Base-by-base conservation (phyloP, 176 grass and related monocot genomes). In the Rhipidocladum racemiflorum region DNA sequence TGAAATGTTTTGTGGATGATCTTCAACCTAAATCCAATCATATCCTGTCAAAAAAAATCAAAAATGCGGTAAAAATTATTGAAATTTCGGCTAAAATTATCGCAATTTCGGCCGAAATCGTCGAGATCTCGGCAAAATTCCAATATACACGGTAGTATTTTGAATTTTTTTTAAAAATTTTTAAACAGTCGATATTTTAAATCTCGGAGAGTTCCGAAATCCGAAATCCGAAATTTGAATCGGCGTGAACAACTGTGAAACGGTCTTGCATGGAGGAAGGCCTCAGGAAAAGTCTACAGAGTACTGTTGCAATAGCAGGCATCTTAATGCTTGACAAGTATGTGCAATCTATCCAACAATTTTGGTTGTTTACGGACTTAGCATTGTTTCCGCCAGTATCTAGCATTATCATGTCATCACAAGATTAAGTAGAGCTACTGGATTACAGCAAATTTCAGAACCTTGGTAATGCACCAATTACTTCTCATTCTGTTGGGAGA, bases 161-260 rank as follows among this genome's bases (percentile, higher is more conserved):
- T n/a, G n/a, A n/a, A n/a, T n/a, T n/a, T n/a, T n/a, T n/a, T n/a
- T n/a, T n/a, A n/a, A n/a, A n/a, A n/a, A n/a, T n/a, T n/a, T n/a
- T n/a, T n/a, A n/a, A n/a, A n/a, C n/a, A n/a, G n/a, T n/a, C n/a
- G n/a, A n/a, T n/a, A n/a, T n/a, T n/a, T n/a, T n/a, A n/a, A n/a
- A n/a, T n/a, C n/a, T n/a, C n/a, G n/a, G n/a, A n/a, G n/a, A n/a
- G n/a, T n/a, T n/a, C n/a, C n/a, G n/a, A n/a, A n/a, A n/a, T n/a
- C n/a, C n/a, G n/a, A n/a, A n/a, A n/a, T n/a, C n/a, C n/a, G n/a
- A n/a, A n/a, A n/a, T n/a, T n/a, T n/a, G n/a, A n/a, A n/a, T n/a
- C n/a, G n/a, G n/a, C n/a, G n/a, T n/a, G n/a, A 54, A 79, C 57
- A 84, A 44, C 25, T 74, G 66, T 65, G 27, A 57, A 65, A 72